phyloP scores from a whole-genome alignment of 805 yeast genomes.

The Candida gorgasii region DNA sequence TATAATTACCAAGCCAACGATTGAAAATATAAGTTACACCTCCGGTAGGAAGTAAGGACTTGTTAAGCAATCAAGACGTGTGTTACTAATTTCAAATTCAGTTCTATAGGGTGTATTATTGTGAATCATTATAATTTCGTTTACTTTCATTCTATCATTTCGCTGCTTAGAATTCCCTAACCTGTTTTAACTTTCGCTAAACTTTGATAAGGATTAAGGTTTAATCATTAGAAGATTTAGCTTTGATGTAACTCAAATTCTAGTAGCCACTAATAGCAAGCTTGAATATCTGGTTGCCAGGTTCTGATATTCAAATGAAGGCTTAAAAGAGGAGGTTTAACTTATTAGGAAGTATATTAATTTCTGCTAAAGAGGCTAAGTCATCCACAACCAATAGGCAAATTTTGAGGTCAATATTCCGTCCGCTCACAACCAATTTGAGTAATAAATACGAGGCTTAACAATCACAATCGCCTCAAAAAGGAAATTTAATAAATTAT shows the following conservation, averaged over 20 bases:
- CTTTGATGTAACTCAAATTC: too few species aligned
- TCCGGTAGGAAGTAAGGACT: constrained; percentile 14
- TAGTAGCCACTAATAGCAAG: neutral
- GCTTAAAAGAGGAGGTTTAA: neutral
- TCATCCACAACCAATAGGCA: neutral
- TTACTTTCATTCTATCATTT: too few species aligned
- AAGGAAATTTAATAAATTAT: neutral
- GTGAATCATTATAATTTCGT: too few species aligned
- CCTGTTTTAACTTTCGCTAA: too few species aligned
- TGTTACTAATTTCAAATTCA: neutral
- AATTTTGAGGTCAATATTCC: neutral
- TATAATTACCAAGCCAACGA: constrained; percentile 22
- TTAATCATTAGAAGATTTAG: too few species aligned
- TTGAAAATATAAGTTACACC: constrained; percentile 12
- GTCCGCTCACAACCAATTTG: neutral
- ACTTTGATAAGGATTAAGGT: too few species aligned
- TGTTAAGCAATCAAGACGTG: too few species aligned
- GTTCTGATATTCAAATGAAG: neutral
- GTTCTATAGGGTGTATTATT: constrained; percentile 2
- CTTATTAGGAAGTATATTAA: neutral
- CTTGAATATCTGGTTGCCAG: neutral
- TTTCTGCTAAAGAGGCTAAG: neutral
- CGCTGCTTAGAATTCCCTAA: too few species aligned
- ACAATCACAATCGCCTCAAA: neutral
- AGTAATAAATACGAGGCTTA: constrained; percentile 5